Evolutionary conservation across 768 basidiomycete species (phyloP).

Genomic region (Gyrodon lividus): DNA sequence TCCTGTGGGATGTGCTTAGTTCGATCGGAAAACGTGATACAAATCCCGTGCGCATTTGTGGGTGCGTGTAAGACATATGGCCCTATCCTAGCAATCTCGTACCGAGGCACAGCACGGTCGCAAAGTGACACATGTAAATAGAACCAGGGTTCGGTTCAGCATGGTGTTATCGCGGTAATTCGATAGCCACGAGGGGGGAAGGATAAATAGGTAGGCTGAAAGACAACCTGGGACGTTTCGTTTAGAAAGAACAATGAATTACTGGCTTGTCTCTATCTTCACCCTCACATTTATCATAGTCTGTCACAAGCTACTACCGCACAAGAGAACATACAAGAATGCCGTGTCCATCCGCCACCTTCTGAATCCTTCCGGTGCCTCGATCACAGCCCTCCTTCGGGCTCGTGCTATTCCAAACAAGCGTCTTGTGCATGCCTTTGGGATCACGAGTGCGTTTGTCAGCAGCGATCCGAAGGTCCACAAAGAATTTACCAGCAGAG

Average conservation of each 20-base stretch:
- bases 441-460: conserved; percentile 52
- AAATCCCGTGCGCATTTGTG: not conserved
- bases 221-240: not conserved
- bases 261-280: not conserved
- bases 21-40: no score
- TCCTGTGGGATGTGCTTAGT: conserved; percentile 5
- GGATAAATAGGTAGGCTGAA: conserved; percentile 12
- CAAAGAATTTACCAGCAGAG: conserved; percentile 19
- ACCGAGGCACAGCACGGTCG: not conserved
- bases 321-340: conserved; percentile 9
- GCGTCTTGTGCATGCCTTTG: conserved; percentile 27
- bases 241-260: not conserved
- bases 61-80: not conserved
- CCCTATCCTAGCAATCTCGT: not conserved
- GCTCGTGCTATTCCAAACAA: conserved; percentile 22
- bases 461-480: conserved; percentile 34
- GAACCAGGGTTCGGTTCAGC: not conserved
- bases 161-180: not conserved
- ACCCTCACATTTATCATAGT: not conserved
- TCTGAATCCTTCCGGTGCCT: conserved; percentile 12
- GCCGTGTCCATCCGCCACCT: conserved; percentile 2
- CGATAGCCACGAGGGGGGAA: not conserved
- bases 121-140: not conserved
- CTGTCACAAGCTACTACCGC: not conserved
- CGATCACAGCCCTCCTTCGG: conserved; percentile 15